Evolutionary conservation across 345 rosid genomes (phyloP).

Genomic region (Populus ilicifolia): DNA sequence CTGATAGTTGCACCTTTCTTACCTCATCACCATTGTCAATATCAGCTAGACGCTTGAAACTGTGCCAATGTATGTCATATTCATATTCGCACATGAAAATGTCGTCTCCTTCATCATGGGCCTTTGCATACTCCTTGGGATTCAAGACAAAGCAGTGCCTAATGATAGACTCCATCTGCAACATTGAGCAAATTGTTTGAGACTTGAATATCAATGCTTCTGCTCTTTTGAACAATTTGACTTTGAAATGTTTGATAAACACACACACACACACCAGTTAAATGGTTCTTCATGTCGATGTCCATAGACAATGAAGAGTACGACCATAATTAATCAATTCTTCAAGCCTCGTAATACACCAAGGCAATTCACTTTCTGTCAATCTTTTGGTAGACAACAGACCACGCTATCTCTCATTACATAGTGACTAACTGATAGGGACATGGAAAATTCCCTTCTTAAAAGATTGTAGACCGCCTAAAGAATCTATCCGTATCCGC

Average conservation of each 20-base stretch:
- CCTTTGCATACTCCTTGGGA: constrained; percentile 70
- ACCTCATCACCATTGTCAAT: constrained; percentile 55
- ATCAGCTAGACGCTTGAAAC: constrained; percentile 80
- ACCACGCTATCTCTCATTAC: not conserved
- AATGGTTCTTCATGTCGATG: not conserved
- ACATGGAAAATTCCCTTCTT: not conserved
- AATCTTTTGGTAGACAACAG: not conserved
- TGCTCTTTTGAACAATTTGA: not conserved
- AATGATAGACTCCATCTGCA: constrained; percentile 73
- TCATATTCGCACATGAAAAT: constrained; percentile 87
- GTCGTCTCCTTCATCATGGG: constrained; percentile 77
- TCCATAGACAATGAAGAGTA: too few species aligned
- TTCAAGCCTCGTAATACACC: not conserved
- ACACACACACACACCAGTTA: not conserved
- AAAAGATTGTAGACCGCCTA: not conserved
- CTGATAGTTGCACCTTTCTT: not conserved
- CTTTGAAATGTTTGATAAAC: too few species aligned
- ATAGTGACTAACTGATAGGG: not conserved
- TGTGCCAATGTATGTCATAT: constrained; percentile 84
- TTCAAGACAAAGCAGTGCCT: constrained; percentile 75
- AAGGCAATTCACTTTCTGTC: not conserved
- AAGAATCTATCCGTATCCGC: not conserved
- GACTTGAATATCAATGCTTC: not conserved
- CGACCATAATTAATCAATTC: not conserved
- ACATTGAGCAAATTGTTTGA: constrained; percentile 4